Base-by-base conservation (phyloP, 2,329 filamentous ascomycete species). In the Rutstroemia sydowiana region DNA sequence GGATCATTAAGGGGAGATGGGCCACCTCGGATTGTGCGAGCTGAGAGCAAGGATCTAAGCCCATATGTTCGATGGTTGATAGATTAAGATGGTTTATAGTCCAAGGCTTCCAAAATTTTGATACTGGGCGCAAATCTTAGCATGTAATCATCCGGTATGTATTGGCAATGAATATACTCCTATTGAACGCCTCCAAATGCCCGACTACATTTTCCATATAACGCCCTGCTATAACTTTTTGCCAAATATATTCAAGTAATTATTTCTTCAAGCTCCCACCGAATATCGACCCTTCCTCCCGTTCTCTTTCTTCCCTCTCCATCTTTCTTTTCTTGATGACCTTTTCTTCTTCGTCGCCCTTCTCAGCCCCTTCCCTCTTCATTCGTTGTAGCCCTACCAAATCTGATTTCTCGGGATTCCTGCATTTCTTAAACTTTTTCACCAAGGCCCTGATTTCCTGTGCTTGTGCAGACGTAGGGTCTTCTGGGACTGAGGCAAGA, bases 341-440 rank as follows among this genome's bases (percentile, higher is more conserved):
- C 52, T 63, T 62, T 48, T 63, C 61, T 20, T 63, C 57, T 41
- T 56, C 54, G 8, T 56, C 65, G 16, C 69, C 58, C 4, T 37
- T 44, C 10, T 52, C 53, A 16, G 18, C 44, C 5, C 46, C 54
- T 20, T 82, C 78, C 44, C 80, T 80, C 60, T 84, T 76, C 18
- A 81, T 79, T 57, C 77, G 76, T 46, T 65, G 62, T 39, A 87
- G 70, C 44, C 81, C 82, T 16, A 89, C 82, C 3, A 91, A 68
- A 66, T 91, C 85, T 40, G 78, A 80, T 51, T 87, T 81, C 59
- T 88, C 84, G 0, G 87, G 86, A 61, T 92, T 87, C 52, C 83
- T 75, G 60, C 87, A 91, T 60, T 77, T 79, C 55, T 79, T 81
- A n/a, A 91, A 72, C 65, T 88, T 90, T 68, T 77, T 81, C 14